phyloP scores from a whole-genome alignment of 805 yeast species.

The Cyberlindnera americana region DNA sequence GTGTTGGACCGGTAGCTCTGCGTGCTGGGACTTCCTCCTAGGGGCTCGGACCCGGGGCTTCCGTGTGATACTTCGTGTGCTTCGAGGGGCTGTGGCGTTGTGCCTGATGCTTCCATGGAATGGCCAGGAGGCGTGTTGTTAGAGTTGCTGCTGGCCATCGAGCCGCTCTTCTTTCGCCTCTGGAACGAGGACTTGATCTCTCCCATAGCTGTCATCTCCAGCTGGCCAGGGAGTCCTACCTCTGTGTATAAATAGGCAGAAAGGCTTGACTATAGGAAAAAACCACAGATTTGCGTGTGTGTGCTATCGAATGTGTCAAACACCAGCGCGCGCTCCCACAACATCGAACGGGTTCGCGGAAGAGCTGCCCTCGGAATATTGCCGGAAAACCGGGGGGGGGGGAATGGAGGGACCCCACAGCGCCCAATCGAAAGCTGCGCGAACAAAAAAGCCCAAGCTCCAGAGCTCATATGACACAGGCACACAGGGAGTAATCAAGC shows the following conservation, averaged over 20 bases:
- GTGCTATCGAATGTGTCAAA: not conserved
- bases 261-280: too few species aligned
- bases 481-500: not conserved
- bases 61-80: not conserved
- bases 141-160: conserved; percentile 6
- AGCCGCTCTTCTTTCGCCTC: conserved; percentile 8
- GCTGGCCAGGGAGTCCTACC: too few species aligned
- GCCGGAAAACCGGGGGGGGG: not conserved
- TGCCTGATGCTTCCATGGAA: conserved; percentile 4
- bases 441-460: not conserved
- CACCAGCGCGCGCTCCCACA: not conserved
- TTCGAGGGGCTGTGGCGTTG: not conserved
- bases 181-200: conserved; percentile 9
- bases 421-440: not conserved
- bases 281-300: not conserved
- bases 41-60: not conserved
- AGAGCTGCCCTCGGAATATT: not conserved
- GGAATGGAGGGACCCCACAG: conserved; percentile 1
- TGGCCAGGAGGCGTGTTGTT: conserved; percentile 5
- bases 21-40: conserved; percentile 1
- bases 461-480: not conserved
- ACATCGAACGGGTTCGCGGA: not conserved
- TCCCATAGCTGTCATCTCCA: too few species aligned
- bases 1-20: conserved; percentile 6
- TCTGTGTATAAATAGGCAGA: too few species aligned